Evolutionary conservation across 441 rosid genomes (phyloP).

Genomic region (Dalechampia spathulata): DNA sequence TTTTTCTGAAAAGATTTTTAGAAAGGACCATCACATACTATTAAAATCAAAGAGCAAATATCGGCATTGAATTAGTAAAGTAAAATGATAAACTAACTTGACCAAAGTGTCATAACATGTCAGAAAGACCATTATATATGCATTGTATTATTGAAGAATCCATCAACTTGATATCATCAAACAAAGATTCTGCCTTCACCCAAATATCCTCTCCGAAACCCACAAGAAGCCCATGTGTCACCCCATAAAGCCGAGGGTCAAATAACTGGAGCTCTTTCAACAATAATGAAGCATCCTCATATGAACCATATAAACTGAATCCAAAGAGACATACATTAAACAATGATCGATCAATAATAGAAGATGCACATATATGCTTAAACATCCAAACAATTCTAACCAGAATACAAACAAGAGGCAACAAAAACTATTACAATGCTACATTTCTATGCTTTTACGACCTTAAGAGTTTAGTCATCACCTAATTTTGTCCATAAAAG

Average conservation of each 20-base stretch:
- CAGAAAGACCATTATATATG: slow-evolving; percentile 82
- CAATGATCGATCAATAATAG: no score
- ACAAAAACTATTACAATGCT: neutral
- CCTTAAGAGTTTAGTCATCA: neutral
- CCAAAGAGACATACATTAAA: slow-evolving; percentile 6
- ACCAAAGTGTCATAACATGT: slow-evolving; percentile 92
- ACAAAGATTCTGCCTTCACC: slow-evolving; percentile 71
- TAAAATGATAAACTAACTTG: slow-evolving; percentile 52
- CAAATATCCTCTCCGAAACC: slow-evolving; percentile 65
- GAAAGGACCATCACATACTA: neutral
- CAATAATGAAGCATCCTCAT: slow-evolving; percentile 79
- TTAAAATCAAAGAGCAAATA: neutral
- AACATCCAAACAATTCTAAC: neutral
- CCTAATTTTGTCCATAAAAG: neutral
- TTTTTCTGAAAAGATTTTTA: slow-evolving; percentile 36
- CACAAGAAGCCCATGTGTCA: slow-evolving; percentile 87
- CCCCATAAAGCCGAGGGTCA: slow-evolving; percentile 83
- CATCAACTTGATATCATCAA: slow-evolving; percentile 72
- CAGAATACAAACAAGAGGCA: neutral
- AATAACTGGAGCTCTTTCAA: slow-evolving; percentile 79
- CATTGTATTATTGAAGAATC: slow-evolving; percentile 69
- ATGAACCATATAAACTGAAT: slow-evolving; percentile 82
- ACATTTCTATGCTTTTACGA: no score
- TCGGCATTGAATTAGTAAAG: neutral
- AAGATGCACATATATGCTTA: neutral